A percentile compares a stretch with the other conserved stretches of the same genome.
Conservation (phyloP, 169 alveolate genomes). For the Theileria orientalis region DNA sequence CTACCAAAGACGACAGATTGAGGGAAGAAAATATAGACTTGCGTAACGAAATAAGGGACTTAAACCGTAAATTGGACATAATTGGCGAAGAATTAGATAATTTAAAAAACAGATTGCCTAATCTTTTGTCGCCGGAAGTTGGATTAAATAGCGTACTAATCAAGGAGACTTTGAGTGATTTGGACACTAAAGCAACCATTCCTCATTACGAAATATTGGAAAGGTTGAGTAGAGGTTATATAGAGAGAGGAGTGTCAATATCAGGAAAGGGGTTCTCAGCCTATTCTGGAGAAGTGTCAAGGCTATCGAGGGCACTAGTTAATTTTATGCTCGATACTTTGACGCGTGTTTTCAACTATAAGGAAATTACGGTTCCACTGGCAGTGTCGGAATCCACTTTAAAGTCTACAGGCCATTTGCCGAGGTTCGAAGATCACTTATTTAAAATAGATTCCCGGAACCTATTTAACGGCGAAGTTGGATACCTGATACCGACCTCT, state of each 20-base stretch:
- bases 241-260: slow-evolving; percentile 21
- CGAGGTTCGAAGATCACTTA: slow-evolving; percentile 73
- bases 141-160: slow-evolving; percentile 10
- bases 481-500: slow-evolving; percentile 77
- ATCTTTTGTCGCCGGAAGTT: slow-evolving; percentile 37
- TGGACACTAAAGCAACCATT: not conserved
- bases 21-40: slow-evolving; percentile 15
- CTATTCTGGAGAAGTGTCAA: slow-evolving; percentile 40
- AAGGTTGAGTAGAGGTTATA: slow-evolving; percentile 14
- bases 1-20: not conserved
- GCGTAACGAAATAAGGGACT: slow-evolving; percentile 15
- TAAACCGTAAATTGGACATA: not conserved
- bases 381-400: slow-evolving; percentile 62
- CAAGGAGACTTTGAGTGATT: not conserved
- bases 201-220: slow-evolving; percentile 53
- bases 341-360: slow-evolving; percentile 65
- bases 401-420: slow-evolving; percentile 71
- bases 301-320: slow-evolving; percentile 70
- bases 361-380: slow-evolving; percentile 67
- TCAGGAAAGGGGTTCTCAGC: slow-evolving; percentile 57
- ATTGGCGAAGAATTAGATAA: not conserved
- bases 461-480: slow-evolving; percentile 66
- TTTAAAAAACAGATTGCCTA: slow-evolving; percentile 20
- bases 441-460: slow-evolving; percentile 66
- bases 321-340: slow-evolving; percentile 71